A percentile compares a stretch with the other conserved stretches of the same genome.
These are phyloP conservation scores for Pythium apleroticum DNA, from an alignment of 352 stramenopile species.

Conservation along the genomic window DNA sequence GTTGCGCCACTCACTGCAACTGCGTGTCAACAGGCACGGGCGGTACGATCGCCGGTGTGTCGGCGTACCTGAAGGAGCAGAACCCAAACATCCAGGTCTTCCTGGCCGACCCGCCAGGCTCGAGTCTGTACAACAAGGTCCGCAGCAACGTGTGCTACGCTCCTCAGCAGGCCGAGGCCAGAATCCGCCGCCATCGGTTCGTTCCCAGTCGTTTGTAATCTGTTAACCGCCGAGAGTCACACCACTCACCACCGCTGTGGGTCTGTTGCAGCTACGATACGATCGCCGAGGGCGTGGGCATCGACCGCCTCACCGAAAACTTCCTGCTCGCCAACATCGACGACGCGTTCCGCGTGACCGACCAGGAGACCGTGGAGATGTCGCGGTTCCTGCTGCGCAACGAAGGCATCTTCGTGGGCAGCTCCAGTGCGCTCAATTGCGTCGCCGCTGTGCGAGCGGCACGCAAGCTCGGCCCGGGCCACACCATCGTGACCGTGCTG, in stretches of 20 bases:
- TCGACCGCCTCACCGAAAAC: conserved; percentile 97
- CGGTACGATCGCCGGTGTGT: conserved; percentile 96
- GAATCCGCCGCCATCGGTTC: conserved; percentile 89
- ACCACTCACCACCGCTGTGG: not conserved
- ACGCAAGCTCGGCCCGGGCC: conserved; percentile 71
- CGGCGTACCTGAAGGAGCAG: conserved; percentile 91
- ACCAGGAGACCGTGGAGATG: conserved; percentile 98
- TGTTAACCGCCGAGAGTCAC: not conserved
- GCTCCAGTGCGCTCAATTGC: conserved; percentile 85
- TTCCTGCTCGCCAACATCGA: conserved; percentile 91
- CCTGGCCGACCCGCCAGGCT: conserved; percentile 96
- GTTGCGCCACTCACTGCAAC: no score
- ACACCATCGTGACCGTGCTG: conserved; percentile 85
- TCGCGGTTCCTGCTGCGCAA: conserved; percentile 94
- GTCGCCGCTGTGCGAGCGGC: conserved; percentile 76
- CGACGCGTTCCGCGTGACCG: conserved; percentile 86
- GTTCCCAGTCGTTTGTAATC: not conserved
- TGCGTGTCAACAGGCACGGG: conserved; percentile 75
- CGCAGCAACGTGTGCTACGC: conserved; percentile 96
- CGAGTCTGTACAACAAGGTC: conserved; percentile 96
- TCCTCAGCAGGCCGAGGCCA: conserved; percentile 91
- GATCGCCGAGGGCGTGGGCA: conserved; percentile 96
- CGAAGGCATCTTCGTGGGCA: conserved; percentile 96
- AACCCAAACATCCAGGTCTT: conserved; percentile 88
- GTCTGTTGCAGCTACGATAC: conserved; percentile 93